Base-by-base conservation (phyloP, 371 early-diverging fungal species). In the Dinochytrium kinnereticum region DNA sequence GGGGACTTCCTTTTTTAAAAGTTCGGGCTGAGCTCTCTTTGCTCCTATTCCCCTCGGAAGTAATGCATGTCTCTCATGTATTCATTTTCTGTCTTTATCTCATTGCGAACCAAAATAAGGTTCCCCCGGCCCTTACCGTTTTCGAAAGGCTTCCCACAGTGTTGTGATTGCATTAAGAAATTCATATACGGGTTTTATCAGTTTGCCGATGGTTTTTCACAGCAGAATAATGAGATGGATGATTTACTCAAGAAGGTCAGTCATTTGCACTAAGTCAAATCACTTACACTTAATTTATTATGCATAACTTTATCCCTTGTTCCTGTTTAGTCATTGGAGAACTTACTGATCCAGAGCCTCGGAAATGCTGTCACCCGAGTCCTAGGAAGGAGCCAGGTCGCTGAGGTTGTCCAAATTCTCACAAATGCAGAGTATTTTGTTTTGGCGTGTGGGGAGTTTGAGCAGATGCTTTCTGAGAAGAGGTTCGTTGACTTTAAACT, bases 181-280 rank as follows among this genome's bases (percentile, higher is more conserved):
- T 93, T 93, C 81, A 90, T 96, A 7, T 77, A 83, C 50, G 91
- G 91, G 59, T 95, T 93, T 71, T 95, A 96, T 80, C 89, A 88
- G 50, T 96, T 95, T 80, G 90, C 93, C 1, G 93, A 92, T 74
- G 94, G 93, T 0, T 94, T 94, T 67, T 86, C 91, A 36, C 92
- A 93, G 73, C 90, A 93, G 38, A 90, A 91, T 69, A 91, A 90
- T 75, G 93, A 93, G 73, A 93, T 95, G 90, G 94, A 94, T 77
- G 94, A 94, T 72, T 86, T 94, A 59, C 83, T 94, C 66, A 93
- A 93, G 79, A 92, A 92, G 80, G 91, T 89, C 72, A n/a, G n/a
- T n/a, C n/a, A n/a, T n/a, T n/a, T n/a, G n/a, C n/a, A n/a, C n/a
- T n/a, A 64, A 40, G 17, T 19, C 31, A 36, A 30, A 1, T 21